Evolutionary conservation across 495 filamentous ascomycete species (phyloP).

Genomic region (Talaromyces stipitatus): DNA sequence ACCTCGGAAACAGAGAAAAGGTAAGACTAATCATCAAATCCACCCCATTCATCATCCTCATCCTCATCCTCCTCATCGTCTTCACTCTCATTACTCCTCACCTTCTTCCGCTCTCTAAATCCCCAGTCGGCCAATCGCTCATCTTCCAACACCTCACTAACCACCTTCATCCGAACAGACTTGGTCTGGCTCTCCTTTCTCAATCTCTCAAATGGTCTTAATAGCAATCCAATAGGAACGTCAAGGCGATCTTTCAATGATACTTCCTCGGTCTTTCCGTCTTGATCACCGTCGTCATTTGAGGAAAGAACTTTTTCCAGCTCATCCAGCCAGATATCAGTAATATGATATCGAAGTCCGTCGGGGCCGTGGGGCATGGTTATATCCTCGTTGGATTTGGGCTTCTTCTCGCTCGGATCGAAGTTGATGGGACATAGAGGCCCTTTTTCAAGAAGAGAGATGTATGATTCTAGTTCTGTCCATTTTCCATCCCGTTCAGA

Average conservation of each 20-base stretch:
- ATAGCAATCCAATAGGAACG: slow-evolving; percentile 42
- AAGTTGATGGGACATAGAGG: slow-evolving; percentile 38
- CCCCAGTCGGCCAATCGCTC: slow-evolving; percentile 59
- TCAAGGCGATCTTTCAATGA: slow-evolving; percentile 14
- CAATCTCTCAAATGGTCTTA: slow-evolving; percentile 54
- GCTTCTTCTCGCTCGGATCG: slow-evolving; percentile 19
- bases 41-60: slow-evolving; percentile 56
- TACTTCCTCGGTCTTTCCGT: slow-evolving; percentile 15
- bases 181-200: slow-evolving; percentile 55
- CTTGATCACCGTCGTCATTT: background rate
- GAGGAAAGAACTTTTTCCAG: slow-evolving; percentile 54
- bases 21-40: slow-evolving; percentile 52
- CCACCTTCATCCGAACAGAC: slow-evolving; percentile 60
- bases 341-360: slow-evolving; percentile 77
- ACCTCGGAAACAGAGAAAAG: background rate
- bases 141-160: slow-evolving; percentile 61
- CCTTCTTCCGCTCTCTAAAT: slow-evolving; percentile 29
- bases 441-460: slow-evolving; percentile 34
- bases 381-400: slow-evolving; percentile 22
- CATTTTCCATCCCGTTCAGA: slow-evolving; percentile 28
- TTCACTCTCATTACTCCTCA: slow-evolving; percentile 14
- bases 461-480: slow-evolving; percentile 31
- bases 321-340: slow-evolving; percentile 90
- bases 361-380: slow-evolving; percentile 54
- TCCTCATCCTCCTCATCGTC: slow-evolving; percentile 26